phyloP scores from a whole-genome alignment of 1,139 yeast genomes.

The Taphrina deformans region DNA sequence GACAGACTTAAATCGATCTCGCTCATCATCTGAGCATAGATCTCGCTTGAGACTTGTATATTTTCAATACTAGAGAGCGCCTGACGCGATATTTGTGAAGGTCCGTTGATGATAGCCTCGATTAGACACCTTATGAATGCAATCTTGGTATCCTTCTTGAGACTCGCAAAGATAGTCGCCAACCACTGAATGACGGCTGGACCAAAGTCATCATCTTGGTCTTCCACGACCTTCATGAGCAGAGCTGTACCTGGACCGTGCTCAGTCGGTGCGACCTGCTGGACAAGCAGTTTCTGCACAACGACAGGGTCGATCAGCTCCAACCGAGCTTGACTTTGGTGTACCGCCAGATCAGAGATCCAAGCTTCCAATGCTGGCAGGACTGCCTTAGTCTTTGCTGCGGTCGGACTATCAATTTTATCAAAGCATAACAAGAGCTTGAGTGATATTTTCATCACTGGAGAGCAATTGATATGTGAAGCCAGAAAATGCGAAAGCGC shows the following conservation, averaged over 20 bases:
- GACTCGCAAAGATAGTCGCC: constrained; percentile 54
- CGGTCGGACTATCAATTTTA: constrained; percentile 42
- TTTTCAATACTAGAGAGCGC: constrained; percentile 58
- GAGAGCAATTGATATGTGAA: constrained; percentile 38
- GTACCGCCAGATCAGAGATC: constrained; percentile 48
- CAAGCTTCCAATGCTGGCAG: constrained; percentile 48
- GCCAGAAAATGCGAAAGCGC: constrained; percentile 38
- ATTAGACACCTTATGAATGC: constrained; percentile 60
- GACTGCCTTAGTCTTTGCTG: constrained; percentile 36
- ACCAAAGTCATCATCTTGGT: constrained; percentile 56
- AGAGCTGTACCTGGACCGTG: constrained; percentile 61
- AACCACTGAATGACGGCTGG: constrained; percentile 56
- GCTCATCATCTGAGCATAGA: constrained; percentile 55
- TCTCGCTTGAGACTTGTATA: constrained; percentile 51
- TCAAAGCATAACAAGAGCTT: constrained; percentile 36
- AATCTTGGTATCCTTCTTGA: constrained; percentile 61
- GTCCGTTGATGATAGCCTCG: constrained; percentile 55
- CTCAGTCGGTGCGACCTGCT: constrained; percentile 57
- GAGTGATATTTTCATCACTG: constrained; percentile 37
- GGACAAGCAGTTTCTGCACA: constrained; percentile 42
- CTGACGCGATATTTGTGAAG: constrained; percentile 50
- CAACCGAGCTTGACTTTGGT: constrained; percentile 3
- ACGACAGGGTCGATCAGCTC: constrained; percentile 50
- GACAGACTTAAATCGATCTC: constrained; percentile 50
- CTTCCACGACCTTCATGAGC: constrained; percentile 53